phyloP scores from a whole-genome alignment of 345 rosid species.

The Eucalyptus rudis region DNA sequence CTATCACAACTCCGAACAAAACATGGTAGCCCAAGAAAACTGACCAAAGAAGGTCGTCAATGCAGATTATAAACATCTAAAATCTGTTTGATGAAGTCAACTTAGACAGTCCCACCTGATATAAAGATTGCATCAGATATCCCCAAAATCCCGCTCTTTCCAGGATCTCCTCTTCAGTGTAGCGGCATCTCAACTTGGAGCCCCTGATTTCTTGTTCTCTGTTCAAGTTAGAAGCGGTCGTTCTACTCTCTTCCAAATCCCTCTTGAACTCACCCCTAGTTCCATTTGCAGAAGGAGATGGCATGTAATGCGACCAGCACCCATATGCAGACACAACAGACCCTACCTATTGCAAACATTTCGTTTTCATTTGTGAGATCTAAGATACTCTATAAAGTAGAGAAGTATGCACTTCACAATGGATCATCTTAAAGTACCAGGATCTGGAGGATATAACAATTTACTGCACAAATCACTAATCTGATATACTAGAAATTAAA shows the following conservation, averaged over 20 bases:
- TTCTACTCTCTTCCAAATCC: constrained; percentile 8
- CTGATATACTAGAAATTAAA: background rate
- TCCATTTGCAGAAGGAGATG: constrained; percentile 4
- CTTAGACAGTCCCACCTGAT: constrained; percentile 39
- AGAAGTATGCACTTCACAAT: background rate
- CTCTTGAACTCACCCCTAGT: background rate
- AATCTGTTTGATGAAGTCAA: background rate
- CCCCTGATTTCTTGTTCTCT: constrained; percentile 4
- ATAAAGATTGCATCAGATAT: constrained; percentile 55
- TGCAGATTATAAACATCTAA: background rate
- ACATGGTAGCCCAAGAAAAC: background rate
- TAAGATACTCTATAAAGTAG: background rate
- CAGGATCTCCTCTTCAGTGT: constrained; percentile 21
- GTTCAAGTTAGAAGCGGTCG: background rate
- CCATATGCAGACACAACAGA: constrained; percentile 58
- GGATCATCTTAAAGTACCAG: background rate
- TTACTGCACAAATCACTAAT: background rate
- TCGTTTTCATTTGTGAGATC: background rate
- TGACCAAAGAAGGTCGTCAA: background rate
- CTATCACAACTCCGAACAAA: background rate
- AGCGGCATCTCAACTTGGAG: constrained; percentile 23
- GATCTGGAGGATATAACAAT: background rate
- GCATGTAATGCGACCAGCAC: constrained; percentile 36
- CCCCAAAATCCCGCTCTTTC: constrained; percentile 58
- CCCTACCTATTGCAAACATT: constrained; percentile 36